These are phyloP conservation scores for Silene conica DNA, from an alignment of 148 eudicot genomes.

Conservation along the genomic window DNA sequence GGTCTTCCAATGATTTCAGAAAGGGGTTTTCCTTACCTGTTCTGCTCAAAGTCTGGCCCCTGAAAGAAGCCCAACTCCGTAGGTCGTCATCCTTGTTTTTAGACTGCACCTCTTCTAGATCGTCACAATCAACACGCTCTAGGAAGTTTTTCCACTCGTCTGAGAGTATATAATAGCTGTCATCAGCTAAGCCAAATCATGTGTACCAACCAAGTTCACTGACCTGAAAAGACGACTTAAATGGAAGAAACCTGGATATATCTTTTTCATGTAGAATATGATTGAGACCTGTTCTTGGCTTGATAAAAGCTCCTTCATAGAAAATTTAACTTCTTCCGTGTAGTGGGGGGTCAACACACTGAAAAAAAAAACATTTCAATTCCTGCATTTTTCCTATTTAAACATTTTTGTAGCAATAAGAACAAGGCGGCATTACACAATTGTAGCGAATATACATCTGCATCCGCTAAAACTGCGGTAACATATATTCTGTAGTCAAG, in stretches of 20 bases:
- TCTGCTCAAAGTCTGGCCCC: slow-evolving; percentile 90
- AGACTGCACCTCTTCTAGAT: slow-evolving; percentile 31
- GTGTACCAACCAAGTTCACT: neutral
- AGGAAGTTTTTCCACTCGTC: slow-evolving; percentile 90
- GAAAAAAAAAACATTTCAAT: slow-evolving; percentile 17
- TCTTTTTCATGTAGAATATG: slow-evolving; percentile 76
- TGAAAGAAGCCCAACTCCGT: slow-evolving; percentile 84
- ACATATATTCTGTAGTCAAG: too few species aligned
- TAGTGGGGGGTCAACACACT: slow-evolving; percentile 96
- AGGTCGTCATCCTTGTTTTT: slow-evolving; percentile 53
- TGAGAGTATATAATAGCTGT: slow-evolving; percentile 24
- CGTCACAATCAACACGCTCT: slow-evolving; percentile 60
- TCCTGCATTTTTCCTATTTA: neutral
- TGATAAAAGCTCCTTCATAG: slow-evolving; percentile 61
- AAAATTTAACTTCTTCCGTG: slow-evolving; percentile 81
- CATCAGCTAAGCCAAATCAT: neutral
- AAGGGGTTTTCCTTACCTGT: slow-evolving; percentile 45
- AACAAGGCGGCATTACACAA: too few species aligned
- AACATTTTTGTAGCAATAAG: too few species aligned
- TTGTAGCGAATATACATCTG: too few species aligned
- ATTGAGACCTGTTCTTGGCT: slow-evolving; percentile 79
- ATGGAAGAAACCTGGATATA: slow-evolving; percentile 72
- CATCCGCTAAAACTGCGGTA: too few species aligned
- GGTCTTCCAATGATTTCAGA: neutral
- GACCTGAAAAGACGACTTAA: neutral